Base-by-base conservation (phyloP, 495 filamentous ascomycete species). In the Neohortaea acidophila region DNA sequence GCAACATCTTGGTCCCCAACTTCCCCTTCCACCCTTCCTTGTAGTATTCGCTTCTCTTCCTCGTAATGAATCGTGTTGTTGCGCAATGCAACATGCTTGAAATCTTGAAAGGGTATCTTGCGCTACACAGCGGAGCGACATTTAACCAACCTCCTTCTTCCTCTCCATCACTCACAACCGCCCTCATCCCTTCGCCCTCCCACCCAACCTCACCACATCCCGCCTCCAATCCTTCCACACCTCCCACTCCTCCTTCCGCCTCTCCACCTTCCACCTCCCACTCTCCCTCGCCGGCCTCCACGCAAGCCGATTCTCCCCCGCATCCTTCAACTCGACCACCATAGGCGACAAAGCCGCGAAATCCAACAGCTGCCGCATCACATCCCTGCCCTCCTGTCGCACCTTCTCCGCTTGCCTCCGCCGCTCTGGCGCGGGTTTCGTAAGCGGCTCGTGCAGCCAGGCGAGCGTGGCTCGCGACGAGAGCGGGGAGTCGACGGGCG, bases 291-390 rank as follows among this genome's bases (percentile, higher is more conserved):
- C 62, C 7, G 75, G 73, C 27, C 73, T 64, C 75, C 75, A 80
- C 14, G 63, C 54, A 12, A 64, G 61, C 48, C 69, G 72, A 41
- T 76, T 72, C 21, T 49, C 42, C 35, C 47, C 47, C 29, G 51
- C 13, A 18, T 36, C 38, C 12, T 35, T 43, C 24, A 55, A 30
- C 42, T 53, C 52, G 5, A 51, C 44, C 1, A 43, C 17, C 44
- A 61, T 54, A 3, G 63, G 24, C n/a, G n/a, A n/a, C 15, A 61
- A 34, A 18, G 68, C 66, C 1, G 73, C 75, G 28, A 87, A 63
- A 38, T 72, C 69, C 33, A 87, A 66, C 25, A 91, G 67, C 53
- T 82, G 78, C 7, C 68, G 63, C 17, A 89, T 63, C 18, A 77
- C 73, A 18, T 81, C 81, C 32, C 70, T 63, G 42, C 75, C 74